Percentiles rank a stretch among this genome's conserved stretches.
These are phyloP conservation scores for Caloboletus firmus DNA, from an alignment of 1,284 basidiomycete genomes.

Conservation along the genomic window DNA sequence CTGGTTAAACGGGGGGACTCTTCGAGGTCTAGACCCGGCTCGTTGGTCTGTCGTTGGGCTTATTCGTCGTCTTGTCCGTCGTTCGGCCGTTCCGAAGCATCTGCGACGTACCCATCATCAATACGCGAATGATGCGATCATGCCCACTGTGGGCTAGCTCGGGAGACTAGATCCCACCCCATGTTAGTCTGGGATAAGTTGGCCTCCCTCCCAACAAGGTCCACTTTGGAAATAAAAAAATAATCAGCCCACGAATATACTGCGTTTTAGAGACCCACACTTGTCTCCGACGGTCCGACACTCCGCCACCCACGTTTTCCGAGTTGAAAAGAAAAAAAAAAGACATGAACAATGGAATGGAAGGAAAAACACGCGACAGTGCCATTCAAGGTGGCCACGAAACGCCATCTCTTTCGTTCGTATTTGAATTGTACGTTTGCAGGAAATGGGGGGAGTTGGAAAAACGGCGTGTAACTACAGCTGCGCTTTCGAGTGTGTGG, in stretches of 20 bases:
- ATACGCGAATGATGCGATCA: background rate
- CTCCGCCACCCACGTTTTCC: slow-evolving; percentile 10
- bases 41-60: background rate
- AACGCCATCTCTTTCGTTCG: background rate
- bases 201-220: no score
- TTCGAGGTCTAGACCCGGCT: background rate
- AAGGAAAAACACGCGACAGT: background rate
- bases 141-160: background rate
- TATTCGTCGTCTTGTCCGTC: background rate
- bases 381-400: background rate
- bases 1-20: no score
- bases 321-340: background rate
- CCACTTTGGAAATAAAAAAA: background rate
- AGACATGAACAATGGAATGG: background rate
- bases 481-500: background rate
- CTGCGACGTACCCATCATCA: background rate
- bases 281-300: slow-evolving; percentile 10
- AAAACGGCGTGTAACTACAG: background rate
- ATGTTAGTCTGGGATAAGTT: no score
- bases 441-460: background rate
- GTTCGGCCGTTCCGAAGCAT: background rate
- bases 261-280: no score
- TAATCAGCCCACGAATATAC: no score
- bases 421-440: background rate
- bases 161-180: no score